Evolutionary conservation across 2,329 filamentous ascomycete species (phyloP).

Genomic region (Colletotrichum kahawae): DNA sequence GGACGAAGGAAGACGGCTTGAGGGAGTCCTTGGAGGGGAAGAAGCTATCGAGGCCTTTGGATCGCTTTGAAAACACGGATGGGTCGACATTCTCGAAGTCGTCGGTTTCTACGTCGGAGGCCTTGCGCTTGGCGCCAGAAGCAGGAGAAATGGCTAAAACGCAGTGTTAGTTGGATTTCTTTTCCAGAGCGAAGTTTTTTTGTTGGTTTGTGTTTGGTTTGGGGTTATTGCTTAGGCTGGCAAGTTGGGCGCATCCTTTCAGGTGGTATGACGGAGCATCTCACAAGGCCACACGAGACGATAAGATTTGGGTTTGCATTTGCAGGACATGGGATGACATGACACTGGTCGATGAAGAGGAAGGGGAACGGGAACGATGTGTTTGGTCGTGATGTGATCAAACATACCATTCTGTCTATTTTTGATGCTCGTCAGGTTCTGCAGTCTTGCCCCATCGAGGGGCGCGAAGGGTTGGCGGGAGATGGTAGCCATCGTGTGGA

Average conservation of each 20-base stretch:
- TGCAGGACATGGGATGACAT: neutral
- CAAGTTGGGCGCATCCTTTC: neutral
- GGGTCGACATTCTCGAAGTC: conserved; percentile 70
- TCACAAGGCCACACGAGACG: neutral
- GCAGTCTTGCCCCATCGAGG: conserved; percentile 71
- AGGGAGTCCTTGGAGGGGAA: conserved; percentile 48
- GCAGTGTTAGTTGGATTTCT: neutral
- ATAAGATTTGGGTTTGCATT: neutral
- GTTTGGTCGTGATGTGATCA: conserved; percentile 1
- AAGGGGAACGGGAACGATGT: neutral
- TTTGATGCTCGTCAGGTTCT: conserved; percentile 76
- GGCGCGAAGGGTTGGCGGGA: conserved; percentile 78
- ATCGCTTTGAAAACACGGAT: conserved; percentile 60
- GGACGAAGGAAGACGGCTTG: conserved; percentile 53
- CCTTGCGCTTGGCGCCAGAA: conserved; percentile 62
- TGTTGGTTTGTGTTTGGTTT: neutral
- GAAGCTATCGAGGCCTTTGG: conserved; percentile 53
- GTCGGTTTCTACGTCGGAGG: conserved; percentile 52
- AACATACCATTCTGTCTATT: conserved; percentile 76
- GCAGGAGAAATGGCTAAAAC: conserved; percentile 45
- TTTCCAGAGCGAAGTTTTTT: neutral
- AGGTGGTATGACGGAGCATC: neutral
- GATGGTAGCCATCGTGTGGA: conserved; percentile 55
- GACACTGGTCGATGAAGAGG: neutral
- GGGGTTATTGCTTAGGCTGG: neutral